Evolutionary conservation across 257 asterid genomes (phyloP), one percentile per base, ranked within the genome.

Genomic region (Scutellaria minor): DNA sequence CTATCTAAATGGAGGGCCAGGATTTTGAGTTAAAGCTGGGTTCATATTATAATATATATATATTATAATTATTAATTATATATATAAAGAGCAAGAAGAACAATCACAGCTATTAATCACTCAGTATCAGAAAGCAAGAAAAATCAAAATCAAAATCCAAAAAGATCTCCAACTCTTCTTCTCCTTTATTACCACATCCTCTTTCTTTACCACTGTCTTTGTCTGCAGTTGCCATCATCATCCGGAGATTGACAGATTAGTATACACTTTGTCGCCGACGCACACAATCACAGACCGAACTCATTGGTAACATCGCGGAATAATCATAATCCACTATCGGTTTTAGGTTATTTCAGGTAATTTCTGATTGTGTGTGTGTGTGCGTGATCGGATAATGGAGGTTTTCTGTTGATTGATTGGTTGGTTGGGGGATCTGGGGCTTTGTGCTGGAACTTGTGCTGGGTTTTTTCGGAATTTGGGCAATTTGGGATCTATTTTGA

Each of bases 401-500:
- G 9, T 37, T 9, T 72, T 22, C 2, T 2, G 48, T 72, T 60
- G 52, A 61, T 48, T 61, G 72, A 41, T 60, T 60, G n/a, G 63
- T 60, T 60, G n/a, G 63, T 45, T 6, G 15, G 22, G 72, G 83
- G 85, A 83, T 80, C 81, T 79, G 74, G 75, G 52, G 62, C 53
- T 46, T 71, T 44, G 68, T 56, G 50, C 46, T 11, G 66, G 24
- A 57, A 77, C 8, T 63, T 12, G 44, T 14, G 65, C 11, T 58
- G 68, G 47, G 68, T 75, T 64, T 69, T 62, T 35, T 22, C 3
- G 37, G 50, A 50, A 27, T 51, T 75, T 75, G 78, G 72, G 75
- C 5, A 8, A 68, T 10, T 24, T 80, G 68, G 73, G 65, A 72
- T 75, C 81, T 68, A 54, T 69, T 31, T 68, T 52, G 65, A 60